Base-by-base conservation (phyloP, 2,329 filamentous ascomycete genomes). In the Fusarium beomiforme region DNA sequence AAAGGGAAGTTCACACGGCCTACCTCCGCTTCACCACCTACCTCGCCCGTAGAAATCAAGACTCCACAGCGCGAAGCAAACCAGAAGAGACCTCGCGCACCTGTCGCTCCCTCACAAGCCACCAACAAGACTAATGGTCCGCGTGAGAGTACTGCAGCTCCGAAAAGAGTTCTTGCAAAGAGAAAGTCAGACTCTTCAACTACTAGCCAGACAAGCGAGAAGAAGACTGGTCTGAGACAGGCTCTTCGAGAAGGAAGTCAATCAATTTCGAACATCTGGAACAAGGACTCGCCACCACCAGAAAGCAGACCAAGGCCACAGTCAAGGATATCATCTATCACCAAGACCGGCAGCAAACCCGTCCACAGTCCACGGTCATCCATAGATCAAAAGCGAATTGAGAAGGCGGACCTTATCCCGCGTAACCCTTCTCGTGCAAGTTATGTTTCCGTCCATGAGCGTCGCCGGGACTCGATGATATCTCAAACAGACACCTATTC, bases 401-500 rank as follows among this genome's bases (percentile, higher is more conserved):
- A 76, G 29, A 76, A 74, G 10, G 74, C 78, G 11, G 79, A 79
- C 6, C 77, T 73, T 2, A 72, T 79, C 5, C 76, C 79, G 16
- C 79, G 83, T 31, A 83, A 79, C 49, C 81, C 83, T 8, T 87
- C 86, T 1, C 79, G 83, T 31, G 65, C 85, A 37, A 86, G 85
- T 47, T 86, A 84, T 67, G 81, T 87, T 16, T 85, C 87, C 0
- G 78, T 87, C 6, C 85, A 85, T 39, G 85, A 89, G 51, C 82
- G 80, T 29, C 82, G 85, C 7, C 83, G 86, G 24, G 85, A 87
- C 69, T 90, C 88, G 0, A 76, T 88, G 16, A 81, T 88, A 7
- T 89, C 88, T 0, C 82, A 87, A 54, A 87, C 87, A 3, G 88
- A 89, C 59, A 85, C 86, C 1, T 87, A 85, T 63, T 87, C 87